Evolutionary conservation across 2,329 filamentous ascomycete genomes (phyloP).

Genomic region (Penicillium sumatraense): DNA sequence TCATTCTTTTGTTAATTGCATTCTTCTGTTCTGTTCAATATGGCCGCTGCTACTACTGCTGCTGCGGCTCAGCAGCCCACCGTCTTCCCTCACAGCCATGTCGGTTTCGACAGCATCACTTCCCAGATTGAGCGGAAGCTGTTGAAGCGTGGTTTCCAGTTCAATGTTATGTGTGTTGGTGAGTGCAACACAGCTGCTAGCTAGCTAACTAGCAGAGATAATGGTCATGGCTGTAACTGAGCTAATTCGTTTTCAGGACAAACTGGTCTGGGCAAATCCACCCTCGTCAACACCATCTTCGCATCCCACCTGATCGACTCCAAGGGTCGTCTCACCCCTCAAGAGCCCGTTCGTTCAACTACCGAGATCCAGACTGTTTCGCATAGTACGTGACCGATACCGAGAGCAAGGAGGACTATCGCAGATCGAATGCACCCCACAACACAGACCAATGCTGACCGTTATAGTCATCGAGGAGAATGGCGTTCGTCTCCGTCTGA

Average conservation of each 20-base stretch:
- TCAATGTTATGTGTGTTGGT: slow-evolving; percentile 99
- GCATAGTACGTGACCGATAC: slow-evolving; percentile 68
- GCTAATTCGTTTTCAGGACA: slow-evolving; percentile 69
- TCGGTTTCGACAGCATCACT: slow-evolving; percentile 99
- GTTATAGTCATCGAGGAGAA: slow-evolving; percentile 89
- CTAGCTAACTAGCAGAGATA: no score
- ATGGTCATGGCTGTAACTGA: no score
- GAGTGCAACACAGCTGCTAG: no score
- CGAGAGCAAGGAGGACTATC: not conserved
- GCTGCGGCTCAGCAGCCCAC: slow-evolving; percentile 49
- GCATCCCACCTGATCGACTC: slow-evolving; percentile 98
- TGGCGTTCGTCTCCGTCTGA: slow-evolving; percentile 92
- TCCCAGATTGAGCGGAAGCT: slow-evolving; percentile 99
- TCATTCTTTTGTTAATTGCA: not conserved
- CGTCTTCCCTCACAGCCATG: slow-evolving; percentile 92
- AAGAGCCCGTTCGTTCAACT: slow-evolving; percentile 93
- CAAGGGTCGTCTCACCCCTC: slow-evolving; percentile 87
- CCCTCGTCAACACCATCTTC: slow-evolving; percentile 99
- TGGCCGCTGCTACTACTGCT: slow-evolving; percentile 69
- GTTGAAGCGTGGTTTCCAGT: slow-evolving; percentile 98
- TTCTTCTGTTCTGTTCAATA: slow-evolving; percentile 45
- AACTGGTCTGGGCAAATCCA: slow-evolving; percentile 98
- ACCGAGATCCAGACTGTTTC: slow-evolving; percentile 98
- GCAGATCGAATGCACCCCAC: not conserved
- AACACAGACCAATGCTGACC: slow-evolving; percentile 26